Evolutionary conservation across 2,329 filamentous ascomycete species (phyloP).

Genomic region (Thermochaetoides dissita): DNA sequence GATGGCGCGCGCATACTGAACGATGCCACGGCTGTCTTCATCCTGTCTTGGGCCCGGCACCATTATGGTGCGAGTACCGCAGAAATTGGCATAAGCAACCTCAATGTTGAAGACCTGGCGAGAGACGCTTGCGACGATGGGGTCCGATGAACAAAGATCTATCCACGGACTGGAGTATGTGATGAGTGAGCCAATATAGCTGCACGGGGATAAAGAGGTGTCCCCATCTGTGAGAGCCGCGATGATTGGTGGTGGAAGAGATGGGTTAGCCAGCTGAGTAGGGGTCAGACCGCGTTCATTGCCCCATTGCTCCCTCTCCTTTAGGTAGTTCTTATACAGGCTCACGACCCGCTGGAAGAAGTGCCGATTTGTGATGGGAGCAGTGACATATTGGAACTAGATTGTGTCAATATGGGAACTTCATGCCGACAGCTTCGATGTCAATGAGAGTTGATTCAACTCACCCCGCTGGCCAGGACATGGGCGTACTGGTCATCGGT

Average conservation of each 20-base stretch:
- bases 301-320: conserved; percentile 22
- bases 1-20: conserved; percentile 73
- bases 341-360: conserved; percentile 57
- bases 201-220: conserved; percentile 55
- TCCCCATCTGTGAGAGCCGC: conserved; percentile 66
- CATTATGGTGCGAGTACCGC: conserved; percentile 71
- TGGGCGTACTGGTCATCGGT: conserved; percentile 51
- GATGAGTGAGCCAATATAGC: conserved; percentile 58
- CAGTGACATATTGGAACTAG: conserved; percentile 67
- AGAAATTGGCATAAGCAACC: conserved; percentile 89
- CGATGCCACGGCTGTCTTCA: conserved; percentile 35
- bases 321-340: conserved; percentile 43
- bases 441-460: conserved; percentile 17
- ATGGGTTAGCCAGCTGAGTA: conserved; percentile 29
- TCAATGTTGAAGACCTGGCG: conserved; percentile 83
- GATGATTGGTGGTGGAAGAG: conserved; percentile 42
- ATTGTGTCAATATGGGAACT: conserved; percentile 4
- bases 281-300: conserved; percentile 19
- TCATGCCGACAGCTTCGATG: too few species aligned
- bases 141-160: conserved; percentile 70
- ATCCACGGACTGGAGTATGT: conserved; percentile 84
- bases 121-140: conserved; percentile 71
- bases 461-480: conserved; percentile 55
- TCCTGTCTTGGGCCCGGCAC: conserved; percentile 59
- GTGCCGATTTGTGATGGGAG: conserved; percentile 59